These are phyloP conservation scores for Metschnikowia kofuensis DNA, from an alignment of 805 yeast species.

Conservation along the genomic window DNA sequence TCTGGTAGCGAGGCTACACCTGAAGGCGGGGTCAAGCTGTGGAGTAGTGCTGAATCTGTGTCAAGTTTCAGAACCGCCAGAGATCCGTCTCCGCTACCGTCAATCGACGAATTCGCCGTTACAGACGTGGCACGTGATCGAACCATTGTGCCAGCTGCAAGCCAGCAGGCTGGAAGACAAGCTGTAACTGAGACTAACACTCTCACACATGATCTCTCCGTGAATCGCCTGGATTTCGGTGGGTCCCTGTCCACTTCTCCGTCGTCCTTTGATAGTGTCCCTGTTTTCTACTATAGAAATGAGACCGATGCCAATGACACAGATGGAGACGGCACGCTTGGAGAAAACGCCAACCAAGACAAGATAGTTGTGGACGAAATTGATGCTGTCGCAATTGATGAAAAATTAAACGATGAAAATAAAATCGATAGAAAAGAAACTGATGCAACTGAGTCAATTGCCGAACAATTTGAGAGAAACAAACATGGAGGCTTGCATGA, in stretches of 20 bases:
- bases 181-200: not conserved
- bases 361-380: too few species aligned
- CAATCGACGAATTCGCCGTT: constrained; percentile 10
- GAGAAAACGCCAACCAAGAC: not conserved
- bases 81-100: constrained; percentile 10
- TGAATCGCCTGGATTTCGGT: not conserved
- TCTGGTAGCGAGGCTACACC: constrained; percentile 13
- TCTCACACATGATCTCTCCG: not conserved
- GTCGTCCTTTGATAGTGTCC: constrained; percentile 5
- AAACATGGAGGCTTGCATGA: too few species aligned
- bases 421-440: too few species aligned
- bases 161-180: not conserved
- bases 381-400: too few species aligned
- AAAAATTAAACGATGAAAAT: too few species aligned
- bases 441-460: too few species aligned
- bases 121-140: not conserved
- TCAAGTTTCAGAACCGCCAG: constrained; percentile 6
- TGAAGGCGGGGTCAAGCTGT: constrained; percentile 7
- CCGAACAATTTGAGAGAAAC: too few species aligned
- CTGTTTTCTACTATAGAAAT: not conserved
- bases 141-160: not conserved
- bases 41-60: constrained; percentile 10
- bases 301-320: too few species aligned
- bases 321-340: not conserved
- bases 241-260: constrained; percentile 1